phyloP scores from a whole-genome alignment of 257 asterid genomes.

The Jacaranda mimosifolia region DNA sequence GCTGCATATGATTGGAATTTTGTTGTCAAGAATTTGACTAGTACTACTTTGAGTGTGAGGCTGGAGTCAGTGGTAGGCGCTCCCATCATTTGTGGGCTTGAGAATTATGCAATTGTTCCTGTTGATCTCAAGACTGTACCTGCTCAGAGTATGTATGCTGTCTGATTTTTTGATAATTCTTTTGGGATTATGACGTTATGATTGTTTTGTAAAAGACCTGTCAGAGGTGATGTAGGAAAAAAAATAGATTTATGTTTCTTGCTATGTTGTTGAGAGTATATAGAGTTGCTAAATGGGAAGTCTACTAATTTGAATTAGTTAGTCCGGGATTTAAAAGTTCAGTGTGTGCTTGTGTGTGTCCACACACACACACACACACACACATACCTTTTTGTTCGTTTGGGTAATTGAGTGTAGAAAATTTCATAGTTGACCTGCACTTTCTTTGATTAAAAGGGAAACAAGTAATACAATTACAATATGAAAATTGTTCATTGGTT shows the following conservation, averaged over 20 bases:
- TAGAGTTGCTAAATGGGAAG: neutral
- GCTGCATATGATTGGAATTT: constrained; percentile 78
- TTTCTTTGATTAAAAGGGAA: neutral
- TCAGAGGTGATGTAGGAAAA: neutral
- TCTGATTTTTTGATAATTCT: neutral
- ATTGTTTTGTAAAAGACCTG: neutral
- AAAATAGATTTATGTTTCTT: constrained; percentile 11
- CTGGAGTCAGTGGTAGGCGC: constrained; percentile 72
- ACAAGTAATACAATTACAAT: neutral
- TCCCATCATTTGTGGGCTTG: constrained; percentile 90
- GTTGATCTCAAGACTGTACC: constrained; percentile 77
- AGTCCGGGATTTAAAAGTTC: neutral
- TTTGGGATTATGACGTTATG: neutral
- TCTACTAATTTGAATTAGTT: neutral
- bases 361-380: no score
- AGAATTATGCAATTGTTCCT: constrained; percentile 93
- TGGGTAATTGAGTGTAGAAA: neutral
- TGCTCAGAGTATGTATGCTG: constrained; percentile 62
- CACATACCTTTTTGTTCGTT: neutral
- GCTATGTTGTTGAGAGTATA: constrained; percentile 13
- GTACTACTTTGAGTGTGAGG: constrained; percentile 64
- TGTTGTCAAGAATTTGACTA: constrained; percentile 82
- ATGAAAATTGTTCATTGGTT: constrained; percentile 1
- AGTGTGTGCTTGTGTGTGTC: no score
- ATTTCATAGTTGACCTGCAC: constrained; percentile 4